Base-by-base conservation (phyloP, 2,329 filamentous ascomycete species). In the Venturia oleaginea region DNA sequence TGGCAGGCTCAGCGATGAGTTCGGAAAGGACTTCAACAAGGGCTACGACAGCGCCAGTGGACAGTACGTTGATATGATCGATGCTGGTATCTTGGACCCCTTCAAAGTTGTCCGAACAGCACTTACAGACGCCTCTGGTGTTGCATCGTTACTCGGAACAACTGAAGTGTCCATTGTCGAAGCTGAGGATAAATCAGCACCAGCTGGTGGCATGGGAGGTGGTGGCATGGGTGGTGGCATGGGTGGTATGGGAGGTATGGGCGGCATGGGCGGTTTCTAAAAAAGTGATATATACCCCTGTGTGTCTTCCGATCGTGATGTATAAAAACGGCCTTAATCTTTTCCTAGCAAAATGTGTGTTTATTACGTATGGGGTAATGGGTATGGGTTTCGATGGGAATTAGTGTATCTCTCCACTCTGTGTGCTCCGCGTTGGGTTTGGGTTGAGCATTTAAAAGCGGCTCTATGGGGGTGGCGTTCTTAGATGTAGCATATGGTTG, bases 41-140 rank as follows among this genome's bases (percentile, higher is more conserved):
- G 94, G 94, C 69, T 99, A 91, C 81, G 91, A 99, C 85, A 94
- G 90, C 80, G 81, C 91, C 76, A 96, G 92, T 84, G 92, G 93
- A 79, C 90, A 97, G 83, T 99, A 96, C 80, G 92, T 97, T 70
- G 93, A 99, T 83, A 97, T 99, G 94, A 97, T 99, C 75, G 78
- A 85, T 68, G 86, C 91, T 70, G 94, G 94, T 89, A 99, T 99
- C 78, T 89, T 99, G 66, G 94, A 99, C 77, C 94, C 94, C 69
- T 90, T 99, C 84, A 99, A 99, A 90, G 94, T 99, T 71, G 94
- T 99, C 75, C 92, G 94, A 73, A 99, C 94, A 68, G 93, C 91
- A 74, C 88, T 99, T 66, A 85, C 92, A 73, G 94, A 99, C 73
- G 94, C 94, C 71, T 93, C 89, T 74, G 94, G 94, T 80, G 94